These are phyloP conservation scores for Aleurites moluccanus DNA, from an alignment of 441 rosid species.

Conservation along the genomic window DNA sequence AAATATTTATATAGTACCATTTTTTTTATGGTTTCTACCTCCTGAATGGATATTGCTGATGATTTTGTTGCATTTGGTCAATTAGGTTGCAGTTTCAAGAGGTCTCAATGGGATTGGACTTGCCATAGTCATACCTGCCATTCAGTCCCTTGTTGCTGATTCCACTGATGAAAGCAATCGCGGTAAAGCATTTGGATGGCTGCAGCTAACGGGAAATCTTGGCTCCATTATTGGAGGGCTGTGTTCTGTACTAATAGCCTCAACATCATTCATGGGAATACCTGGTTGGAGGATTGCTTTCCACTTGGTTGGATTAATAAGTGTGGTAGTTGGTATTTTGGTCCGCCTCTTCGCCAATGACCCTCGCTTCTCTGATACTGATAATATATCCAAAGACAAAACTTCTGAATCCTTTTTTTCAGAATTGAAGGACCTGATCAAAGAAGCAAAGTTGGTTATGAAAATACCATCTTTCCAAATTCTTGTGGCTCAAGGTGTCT, in stretches of 20 bases:
- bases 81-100: slow-evolving; percentile 73
- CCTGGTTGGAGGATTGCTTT: slow-evolving; percentile 82
- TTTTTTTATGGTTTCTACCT: slow-evolving; percentile 1
- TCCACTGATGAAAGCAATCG: slow-evolving; percentile 72
- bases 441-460: slow-evolving; percentile 61
- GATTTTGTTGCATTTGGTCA: slow-evolving; percentile 2
- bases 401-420: slow-evolving; percentile 36
- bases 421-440: slow-evolving; percentile 45
- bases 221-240: slow-evolving; percentile 66
- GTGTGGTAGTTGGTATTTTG: slow-evolving; percentile 60
- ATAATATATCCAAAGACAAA: slow-evolving; percentile 14
- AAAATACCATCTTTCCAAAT: slow-evolving; percentile 72
- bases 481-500: slow-evolving; percentile 80
- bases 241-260: slow-evolving; percentile 56
- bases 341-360: slow-evolving; percentile 57
- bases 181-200: slow-evolving; percentile 79
- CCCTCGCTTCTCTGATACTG: slow-evolving; percentile 41
- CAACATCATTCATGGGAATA: slow-evolving; percentile 58
- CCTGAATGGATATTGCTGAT: background rate
- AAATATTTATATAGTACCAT: background rate
- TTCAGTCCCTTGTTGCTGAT: slow-evolving; percentile 77
- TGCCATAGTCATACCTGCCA: slow-evolving; percentile 70
- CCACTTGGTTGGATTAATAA: slow-evolving; percentile 51
- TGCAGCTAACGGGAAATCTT: slow-evolving; percentile 53
- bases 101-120: slow-evolving; percentile 80